Percentiles rank a stretch among this genome's conserved stretches.
Evolutionary conservation across 2,329 filamentous ascomycete genomes (phyloP).

Genomic region (Berkeleyomyces basicola): DNA sequence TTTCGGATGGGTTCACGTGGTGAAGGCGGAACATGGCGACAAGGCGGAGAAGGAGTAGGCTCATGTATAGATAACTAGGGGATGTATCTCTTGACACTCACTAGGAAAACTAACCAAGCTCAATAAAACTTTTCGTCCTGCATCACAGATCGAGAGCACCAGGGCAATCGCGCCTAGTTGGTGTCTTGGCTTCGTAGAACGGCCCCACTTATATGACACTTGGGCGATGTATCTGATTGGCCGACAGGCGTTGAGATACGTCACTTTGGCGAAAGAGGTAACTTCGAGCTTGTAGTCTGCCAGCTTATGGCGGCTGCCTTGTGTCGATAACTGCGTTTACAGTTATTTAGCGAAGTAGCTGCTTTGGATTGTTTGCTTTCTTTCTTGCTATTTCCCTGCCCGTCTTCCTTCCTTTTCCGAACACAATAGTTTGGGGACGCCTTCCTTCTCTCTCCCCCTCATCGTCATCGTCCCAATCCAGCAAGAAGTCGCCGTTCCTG

Average conservation of each 20-base stretch:
- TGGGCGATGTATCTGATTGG: not conserved
- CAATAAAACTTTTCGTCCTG: too few relatives aligned
- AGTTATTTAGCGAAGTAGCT: not conserved
- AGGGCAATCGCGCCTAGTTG: not conserved
- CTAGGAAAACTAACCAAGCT: too few relatives aligned
- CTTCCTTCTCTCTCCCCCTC: not conserved
- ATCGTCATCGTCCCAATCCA: not conserved
- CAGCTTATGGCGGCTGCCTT: not conserved
- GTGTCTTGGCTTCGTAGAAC: not conserved
- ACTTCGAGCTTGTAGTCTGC: not conserved
- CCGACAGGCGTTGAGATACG: not conserved
- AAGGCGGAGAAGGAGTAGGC: slow-evolving; percentile 21
- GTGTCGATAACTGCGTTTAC: not conserved
- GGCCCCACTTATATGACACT: not conserved
- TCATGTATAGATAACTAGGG: too few relatives aligned
- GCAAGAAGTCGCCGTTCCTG: not conserved
- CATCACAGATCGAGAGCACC: too few relatives aligned
- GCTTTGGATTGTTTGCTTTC: not conserved
- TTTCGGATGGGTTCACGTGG: slow-evolving; percentile 51
- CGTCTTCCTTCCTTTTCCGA: not conserved
- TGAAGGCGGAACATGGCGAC: slow-evolving; percentile 29
- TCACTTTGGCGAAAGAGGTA: not conserved
- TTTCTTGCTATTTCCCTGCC: too few relatives aligned
- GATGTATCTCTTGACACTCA: too few relatives aligned
- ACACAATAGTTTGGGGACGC: too few relatives aligned